These are phyloP conservation scores for Rutstroemia sp. DNA, from an alignment of 2,329 filamentous ascomycete genomes.

Conservation along the genomic window DNA sequence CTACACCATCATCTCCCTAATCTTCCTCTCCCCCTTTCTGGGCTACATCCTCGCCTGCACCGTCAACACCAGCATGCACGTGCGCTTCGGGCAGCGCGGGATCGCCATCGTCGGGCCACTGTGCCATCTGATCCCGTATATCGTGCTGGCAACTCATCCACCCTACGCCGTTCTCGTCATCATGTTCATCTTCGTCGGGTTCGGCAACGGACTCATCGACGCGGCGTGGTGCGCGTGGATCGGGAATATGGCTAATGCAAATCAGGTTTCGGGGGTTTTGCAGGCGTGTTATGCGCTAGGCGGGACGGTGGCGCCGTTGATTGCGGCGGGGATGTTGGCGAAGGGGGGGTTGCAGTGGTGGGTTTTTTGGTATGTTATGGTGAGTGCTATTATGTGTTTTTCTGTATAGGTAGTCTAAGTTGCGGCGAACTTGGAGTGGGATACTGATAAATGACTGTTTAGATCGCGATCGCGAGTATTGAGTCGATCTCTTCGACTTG, in stretches of 20 bases:
- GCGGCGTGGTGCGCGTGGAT: slow-evolving; percentile 53
- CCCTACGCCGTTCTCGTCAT: slow-evolving; percentile 61
- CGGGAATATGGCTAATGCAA: slow-evolving; percentile 60
- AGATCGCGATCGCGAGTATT: slow-evolving; percentile 46
- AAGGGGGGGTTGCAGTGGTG: slow-evolving; percentile 59
- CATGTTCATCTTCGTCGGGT: slow-evolving; percentile 57
- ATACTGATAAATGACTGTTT: neutral
- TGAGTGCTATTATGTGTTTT: slow-evolving; percentile 29
- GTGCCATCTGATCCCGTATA: slow-evolving; percentile 16
- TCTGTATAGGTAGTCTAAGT: neutral
- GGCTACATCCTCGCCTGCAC: slow-evolving; percentile 58
- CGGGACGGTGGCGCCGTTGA: slow-evolving; percentile 54
- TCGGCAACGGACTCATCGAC: slow-evolving; percentile 63
- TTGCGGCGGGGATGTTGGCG: slow-evolving; percentile 46
- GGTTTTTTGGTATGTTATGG: slow-evolving; percentile 70
- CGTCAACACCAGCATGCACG: slow-evolving; percentile 56
- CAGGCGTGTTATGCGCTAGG: slow-evolving; percentile 68
- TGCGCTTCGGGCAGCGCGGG: slow-evolving; percentile 53
- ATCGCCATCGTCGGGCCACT: slow-evolving; percentile 24
- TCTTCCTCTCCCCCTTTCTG: slow-evolving; percentile 59
- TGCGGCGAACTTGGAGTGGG: neutral
- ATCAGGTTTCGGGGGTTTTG: slow-evolving; percentile 66
- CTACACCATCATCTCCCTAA: slow-evolving; percentile 56
- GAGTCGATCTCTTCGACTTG: slow-evolving; percentile 44
- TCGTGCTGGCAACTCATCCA: slow-evolving; percentile 53